Evolutionary conservation across 345 rosid species (phyloP), one percentile per base, ranked within the genome.

Genomic region (Linum trigynum): DNA sequence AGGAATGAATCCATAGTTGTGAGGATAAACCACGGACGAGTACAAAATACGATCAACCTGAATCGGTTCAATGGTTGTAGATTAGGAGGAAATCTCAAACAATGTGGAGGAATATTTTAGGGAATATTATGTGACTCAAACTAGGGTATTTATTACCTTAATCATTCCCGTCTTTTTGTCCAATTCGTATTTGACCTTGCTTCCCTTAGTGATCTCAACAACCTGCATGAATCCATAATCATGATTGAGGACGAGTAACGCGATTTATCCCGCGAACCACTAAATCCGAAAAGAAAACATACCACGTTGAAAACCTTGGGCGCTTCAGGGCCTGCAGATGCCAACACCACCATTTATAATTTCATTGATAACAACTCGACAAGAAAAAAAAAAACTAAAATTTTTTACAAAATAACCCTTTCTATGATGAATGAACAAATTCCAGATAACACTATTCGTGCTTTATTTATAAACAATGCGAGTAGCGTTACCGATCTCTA

Each of bases 11-110:
- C 98, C 98, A 16, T 92, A 92, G 85, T 92, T 92, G 70, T 92
- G 98, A 45, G 98, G 98, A 74, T 92, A 92, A 16, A 92, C 98
- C 67, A 92, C 97, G 0, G 98, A 92, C 3, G 98, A 92, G 74
- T 90, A 92, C 61, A 92, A 72, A 59, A 92, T 42, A 8, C 98
- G 80, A 65, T 92, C 97, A 59, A 92, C 97, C 98, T 89, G 69
- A 40, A 39, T 7, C 53, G 51, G 5, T 35, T 42, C 50, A 62
- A 62, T 12, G 32, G 32, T 23, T 23, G 32, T 23, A 23, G 32
- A 23, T 23, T 1, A 23, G 32, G 32, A 23, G 32, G 32, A 23
- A 23, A 23, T 23, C 32, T 23, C 32, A 23, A 23, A 23, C 32
- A 41, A 41, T 41, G 45, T 41, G 5, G 45, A 41, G 0, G 45